Evolutionary conservation across 192 early-diverging fungal genomes (phyloP).

Genomic region (Coemansia pectinata): DNA sequence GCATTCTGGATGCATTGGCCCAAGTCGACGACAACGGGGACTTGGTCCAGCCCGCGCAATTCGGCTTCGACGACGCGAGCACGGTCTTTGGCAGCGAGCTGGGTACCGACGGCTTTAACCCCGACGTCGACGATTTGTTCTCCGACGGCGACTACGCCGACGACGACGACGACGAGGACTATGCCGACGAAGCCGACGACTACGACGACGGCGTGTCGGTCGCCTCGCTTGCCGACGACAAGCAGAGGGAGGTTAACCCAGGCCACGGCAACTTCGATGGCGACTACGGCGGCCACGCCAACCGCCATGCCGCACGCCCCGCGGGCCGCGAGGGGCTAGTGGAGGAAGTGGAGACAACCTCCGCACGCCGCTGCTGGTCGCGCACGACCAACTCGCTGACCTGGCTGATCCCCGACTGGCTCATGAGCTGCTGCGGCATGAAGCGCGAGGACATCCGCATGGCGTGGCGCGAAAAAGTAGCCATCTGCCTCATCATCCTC

Average conservation of each 20-base stretch:
- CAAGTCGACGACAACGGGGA: conserved; percentile 34
- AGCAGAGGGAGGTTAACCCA: conserved; percentile 27
- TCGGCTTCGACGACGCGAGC: conserved; percentile 23
- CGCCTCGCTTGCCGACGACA: conserved; percentile 60
- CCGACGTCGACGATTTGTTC: conserved; percentile 18
- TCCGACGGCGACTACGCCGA: conserved; percentile 19
- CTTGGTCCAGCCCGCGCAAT: conserved; percentile 28
- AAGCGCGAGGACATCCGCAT: conserved; percentile 75
- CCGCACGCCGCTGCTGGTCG: conserved; percentile 46
- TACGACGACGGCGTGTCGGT: conserved; percentile 56
- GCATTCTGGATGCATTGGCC: conserved; percentile 36
- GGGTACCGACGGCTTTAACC: conserved; percentile 18
- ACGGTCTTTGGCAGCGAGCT: conserved; percentile 38
- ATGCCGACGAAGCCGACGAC: conserved; percentile 49
- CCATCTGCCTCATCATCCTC: conserved; percentile 83
- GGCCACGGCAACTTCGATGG: conserved; percentile 18
- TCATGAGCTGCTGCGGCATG: conserved; percentile 75
- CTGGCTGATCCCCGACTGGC: conserved; percentile 84
- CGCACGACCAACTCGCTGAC: conserved; percentile 46
- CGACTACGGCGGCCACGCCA: conserved; percentile 1
- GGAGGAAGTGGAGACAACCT: conserved; percentile 45
- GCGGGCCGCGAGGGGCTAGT: conserved; percentile 37
- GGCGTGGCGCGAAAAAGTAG: conserved; percentile 98
- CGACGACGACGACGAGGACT: conserved; percentile 66
- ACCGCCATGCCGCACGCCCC: conserved; percentile 26